A percentile compares a stretch with the other conserved stretches of the same genome.
Conservation (phyloP, 768 basidiomycete genomes). For the Grammothele lineata region DNA sequence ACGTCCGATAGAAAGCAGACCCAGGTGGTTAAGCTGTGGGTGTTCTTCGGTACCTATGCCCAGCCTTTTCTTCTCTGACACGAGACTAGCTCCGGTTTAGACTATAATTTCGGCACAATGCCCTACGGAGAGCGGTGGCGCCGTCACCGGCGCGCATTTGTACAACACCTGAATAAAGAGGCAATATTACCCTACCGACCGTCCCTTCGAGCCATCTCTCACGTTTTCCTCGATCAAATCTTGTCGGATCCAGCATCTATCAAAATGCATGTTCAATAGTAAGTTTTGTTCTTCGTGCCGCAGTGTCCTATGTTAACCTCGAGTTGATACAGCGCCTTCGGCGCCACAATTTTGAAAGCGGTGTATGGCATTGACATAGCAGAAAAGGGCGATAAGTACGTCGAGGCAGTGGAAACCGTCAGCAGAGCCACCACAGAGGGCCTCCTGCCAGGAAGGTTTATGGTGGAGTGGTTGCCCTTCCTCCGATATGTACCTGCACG, state of each 20-base stretch:
- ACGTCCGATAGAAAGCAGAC: conserved; percentile 9
- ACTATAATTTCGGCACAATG: background rate
- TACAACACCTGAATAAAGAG: conserved; percentile 1
- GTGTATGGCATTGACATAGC: too few relatives aligned
- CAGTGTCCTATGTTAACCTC: too few relatives aligned
- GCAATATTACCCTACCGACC: background rate
- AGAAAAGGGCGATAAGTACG: too few relatives aligned
- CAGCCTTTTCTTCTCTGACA: too few relatives aligned
- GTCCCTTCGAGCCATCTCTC: background rate
- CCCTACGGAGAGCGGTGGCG: conserved; percentile 11
- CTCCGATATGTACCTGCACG: conserved; percentile 15
- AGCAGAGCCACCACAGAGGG: too few relatives aligned
- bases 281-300: too few relatives aligned
- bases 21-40: conserved; percentile 3
- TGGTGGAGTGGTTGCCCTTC: conserved; percentile 24
- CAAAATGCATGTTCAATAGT: conserved; percentile 4
- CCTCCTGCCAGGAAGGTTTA: conserved; percentile 5
- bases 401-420: too few relatives aligned
- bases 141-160: conserved; percentile 7
- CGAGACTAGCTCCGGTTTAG: conserved; percentile 6
- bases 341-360: too few relatives aligned
- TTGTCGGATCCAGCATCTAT: background rate
- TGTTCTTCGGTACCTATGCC: background rate
- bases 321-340: too few relatives aligned
- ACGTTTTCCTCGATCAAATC: background rate